Percentiles rank a stretch among this genome's conserved stretches.
Conservation (phyloP, 2,329 filamentous ascomycete genomes). For the Aplosporella prunicola region DNA sequence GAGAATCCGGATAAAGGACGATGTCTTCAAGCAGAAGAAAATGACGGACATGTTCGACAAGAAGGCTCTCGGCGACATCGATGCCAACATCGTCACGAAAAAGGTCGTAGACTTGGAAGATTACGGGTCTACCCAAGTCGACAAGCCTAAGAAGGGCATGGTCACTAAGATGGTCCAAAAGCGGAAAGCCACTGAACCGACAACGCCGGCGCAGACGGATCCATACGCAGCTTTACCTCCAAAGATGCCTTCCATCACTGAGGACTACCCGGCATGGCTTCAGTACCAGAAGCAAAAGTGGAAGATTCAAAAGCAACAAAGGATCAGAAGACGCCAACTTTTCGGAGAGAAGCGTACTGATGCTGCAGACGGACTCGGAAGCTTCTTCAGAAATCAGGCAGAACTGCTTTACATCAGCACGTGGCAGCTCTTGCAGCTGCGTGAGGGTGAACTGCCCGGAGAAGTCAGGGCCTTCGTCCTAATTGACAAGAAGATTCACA, state of each 20-base stretch:
- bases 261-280: slow-evolving; percentile 82
- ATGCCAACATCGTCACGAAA: slow-evolving; percentile 52
- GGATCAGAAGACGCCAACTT: slow-evolving; percentile 74
- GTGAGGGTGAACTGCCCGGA: slow-evolving; percentile 72
- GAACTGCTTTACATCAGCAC: slow-evolving; percentile 83
- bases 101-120: slow-evolving; percentile 68
- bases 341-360: slow-evolving; percentile 74
- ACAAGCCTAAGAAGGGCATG: slow-evolving; percentile 42
- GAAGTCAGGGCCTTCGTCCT: slow-evolving; percentile 82
- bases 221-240: slow-evolving; percentile 75
- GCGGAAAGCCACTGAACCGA: slow-evolving; percentile 37
- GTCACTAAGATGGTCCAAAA: slow-evolving; percentile 41
- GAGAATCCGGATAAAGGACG: slow-evolving; percentile 88
- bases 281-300: slow-evolving; percentile 97
- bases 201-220: slow-evolving; percentile 52
- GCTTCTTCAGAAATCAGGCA: slow-evolving; percentile 82
- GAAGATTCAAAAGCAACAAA: slow-evolving; percentile 92
- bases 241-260: slow-evolving; percentile 71
- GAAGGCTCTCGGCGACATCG: slow-evolving; percentile 62
- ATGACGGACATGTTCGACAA: slow-evolving; percentile 85
- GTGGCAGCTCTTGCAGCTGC: slow-evolving; percentile 89
- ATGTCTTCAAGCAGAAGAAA: slow-evolving; percentile 97
- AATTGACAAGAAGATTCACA: slow-evolving; percentile 86
- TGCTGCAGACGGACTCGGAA: slow-evolving; percentile 52
- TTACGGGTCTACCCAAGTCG: slow-evolving; percentile 59